A percentile compares a stretch with the other conserved stretches of the same genome.
phyloP scores from a whole-genome alignment of 768 basidiomycete genomes.

The Boletus rufocinnamomeus region DNA sequence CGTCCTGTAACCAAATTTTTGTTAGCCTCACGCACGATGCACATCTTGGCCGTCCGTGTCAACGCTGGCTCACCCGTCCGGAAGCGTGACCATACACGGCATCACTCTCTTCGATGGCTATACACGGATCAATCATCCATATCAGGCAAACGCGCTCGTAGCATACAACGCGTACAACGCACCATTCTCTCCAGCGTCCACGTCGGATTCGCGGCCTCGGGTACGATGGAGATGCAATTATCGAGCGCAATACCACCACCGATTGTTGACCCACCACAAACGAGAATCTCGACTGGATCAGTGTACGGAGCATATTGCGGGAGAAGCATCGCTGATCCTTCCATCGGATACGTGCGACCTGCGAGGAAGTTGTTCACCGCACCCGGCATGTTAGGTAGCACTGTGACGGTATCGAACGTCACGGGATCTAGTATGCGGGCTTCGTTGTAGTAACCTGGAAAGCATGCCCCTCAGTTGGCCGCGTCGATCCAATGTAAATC shows the following conservation, averaged over 20 bases:
- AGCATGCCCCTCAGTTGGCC: background rate
- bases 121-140: background rate
- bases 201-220: constrained; percentile 58
- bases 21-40: constrained; percentile 1
- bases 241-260: constrained; percentile 56
- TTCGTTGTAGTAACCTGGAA: constrained; percentile 74
- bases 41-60: too few species aligned
- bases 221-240: constrained; percentile 70
- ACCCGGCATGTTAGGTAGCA: constrained; percentile 73
- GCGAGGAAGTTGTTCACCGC: constrained; percentile 71
- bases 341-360: constrained; percentile 77
- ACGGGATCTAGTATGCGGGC: constrained; percentile 71
- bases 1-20: constrained; percentile 48
- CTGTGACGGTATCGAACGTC: constrained; percentile 60
- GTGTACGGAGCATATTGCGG: constrained; percentile 76
- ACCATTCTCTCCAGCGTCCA: constrained; percentile 85
- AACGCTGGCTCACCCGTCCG: constrained; percentile 34
- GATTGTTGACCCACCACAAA: constrained; percentile 75
- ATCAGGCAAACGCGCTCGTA: background rate
- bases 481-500: background rate
- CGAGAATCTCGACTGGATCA: constrained; percentile 62
- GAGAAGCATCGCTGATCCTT: constrained; percentile 68
- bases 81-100: constrained; percentile 64
- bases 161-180: constrained; percentile 21
- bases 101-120: constrained; percentile 46